Evolutionary conservation across 2,329 filamentous ascomycete genomes (phyloP).

Genomic region (Aspergillus sp.): DNA sequence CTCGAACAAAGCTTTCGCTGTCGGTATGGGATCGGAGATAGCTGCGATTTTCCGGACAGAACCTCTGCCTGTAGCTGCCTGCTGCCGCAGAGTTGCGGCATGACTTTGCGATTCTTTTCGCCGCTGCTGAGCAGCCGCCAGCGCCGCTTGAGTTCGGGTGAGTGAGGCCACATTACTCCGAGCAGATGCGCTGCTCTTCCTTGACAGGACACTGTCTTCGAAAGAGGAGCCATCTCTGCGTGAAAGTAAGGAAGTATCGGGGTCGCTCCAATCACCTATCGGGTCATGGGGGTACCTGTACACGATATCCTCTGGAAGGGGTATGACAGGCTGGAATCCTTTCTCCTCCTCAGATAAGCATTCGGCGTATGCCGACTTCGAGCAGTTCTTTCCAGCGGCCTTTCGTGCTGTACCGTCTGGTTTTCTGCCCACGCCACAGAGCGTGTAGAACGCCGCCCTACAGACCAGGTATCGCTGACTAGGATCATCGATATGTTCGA

Average conservation of each 20-base stretch:
- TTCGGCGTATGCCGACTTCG: slow-evolving; percentile 50
- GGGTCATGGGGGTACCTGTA: slow-evolving; percentile 47
- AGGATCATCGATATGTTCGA: slow-evolving; percentile 39
- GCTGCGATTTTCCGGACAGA: slow-evolving; percentile 32
- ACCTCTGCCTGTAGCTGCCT: slow-evolving; percentile 40
- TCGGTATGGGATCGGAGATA: slow-evolving; percentile 26
- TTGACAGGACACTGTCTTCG: slow-evolving; percentile 32
- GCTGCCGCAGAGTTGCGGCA: slow-evolving; percentile 50
- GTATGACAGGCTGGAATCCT: slow-evolving; percentile 49
- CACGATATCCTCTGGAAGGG: slow-evolving; percentile 48
- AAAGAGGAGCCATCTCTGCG: slow-evolving; percentile 29
- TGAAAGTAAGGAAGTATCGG: slow-evolving; percentile 21
- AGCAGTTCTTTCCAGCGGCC: slow-evolving; percentile 48
- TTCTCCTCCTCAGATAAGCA: slow-evolving; percentile 49
- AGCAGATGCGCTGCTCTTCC: slow-evolving; percentile 30
- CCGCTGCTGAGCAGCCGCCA: slow-evolving; percentile 44
- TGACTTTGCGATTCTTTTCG: slow-evolving; percentile 48
- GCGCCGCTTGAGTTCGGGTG: slow-evolving; percentile 42
- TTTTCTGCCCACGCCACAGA: slow-evolving; percentile 49
- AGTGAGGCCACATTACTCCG: slow-evolving; percentile 32
- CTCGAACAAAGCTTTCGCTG: slow-evolving; percentile 22
- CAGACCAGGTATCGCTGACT: slow-evolving; percentile 43
- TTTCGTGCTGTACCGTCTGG: slow-evolving; percentile 45
- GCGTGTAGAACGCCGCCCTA: slow-evolving; percentile 46
- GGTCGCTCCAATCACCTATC: slow-evolving; percentile 46